Evolutionary conservation across 2,329 filamentous ascomycete genomes (phyloP).

Genomic region (Aplosporella prunicola): DNA sequence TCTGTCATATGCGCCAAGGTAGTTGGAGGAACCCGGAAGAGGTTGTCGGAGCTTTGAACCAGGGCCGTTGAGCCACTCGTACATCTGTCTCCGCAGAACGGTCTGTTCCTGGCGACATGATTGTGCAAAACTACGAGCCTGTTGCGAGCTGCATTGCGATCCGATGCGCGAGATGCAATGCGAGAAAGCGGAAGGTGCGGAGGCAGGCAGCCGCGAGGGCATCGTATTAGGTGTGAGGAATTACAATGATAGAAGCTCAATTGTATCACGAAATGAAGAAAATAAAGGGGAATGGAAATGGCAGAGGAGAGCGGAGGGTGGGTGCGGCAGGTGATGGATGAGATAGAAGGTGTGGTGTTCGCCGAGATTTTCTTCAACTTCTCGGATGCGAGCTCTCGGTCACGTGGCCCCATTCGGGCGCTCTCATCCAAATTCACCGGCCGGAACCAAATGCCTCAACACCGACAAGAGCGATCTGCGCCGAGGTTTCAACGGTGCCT

Average conservation of each 20-base stretch:
- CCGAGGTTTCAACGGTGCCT: too few species aligned
- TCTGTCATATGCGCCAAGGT: slow-evolving; percentile 44
- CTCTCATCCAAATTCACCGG: too few species aligned
- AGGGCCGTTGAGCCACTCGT: slow-evolving; percentile 49
- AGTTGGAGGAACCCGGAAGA: slow-evolving; percentile 44
- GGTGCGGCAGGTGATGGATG: slow-evolving; percentile 11
- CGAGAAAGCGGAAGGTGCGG: slow-evolving; percentile 18
- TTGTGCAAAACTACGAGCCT: slow-evolving; percentile 26
- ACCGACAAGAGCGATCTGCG: too few species aligned
- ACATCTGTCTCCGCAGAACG: slow-evolving; percentile 46
- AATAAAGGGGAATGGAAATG: slow-evolving; percentile 11
- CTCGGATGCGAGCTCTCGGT: neutral
- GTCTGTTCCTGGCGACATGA: slow-evolving; percentile 34
- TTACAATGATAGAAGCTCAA: slow-evolving; percentile 2
- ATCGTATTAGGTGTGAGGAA: slow-evolving; percentile 15
- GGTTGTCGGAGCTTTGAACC: slow-evolving; percentile 41
- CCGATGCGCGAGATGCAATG: slow-evolving; percentile 8
- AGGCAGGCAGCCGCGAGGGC: slow-evolving; percentile 20
- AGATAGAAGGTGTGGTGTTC: slow-evolving; percentile 15
- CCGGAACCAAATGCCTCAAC: too few species aligned
- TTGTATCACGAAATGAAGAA: slow-evolving; percentile 22
- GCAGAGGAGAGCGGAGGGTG: slow-evolving; percentile 1
- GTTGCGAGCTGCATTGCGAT: slow-evolving; percentile 12
- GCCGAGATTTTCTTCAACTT: slow-evolving; percentile 6
- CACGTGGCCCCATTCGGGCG: too few species aligned